Percentiles rank a stretch among this genome's conserved stretches.
Evolutionary conservation across 345 rosid species (phyloP).

Genomic region (Dovyalis caffra): DNA sequence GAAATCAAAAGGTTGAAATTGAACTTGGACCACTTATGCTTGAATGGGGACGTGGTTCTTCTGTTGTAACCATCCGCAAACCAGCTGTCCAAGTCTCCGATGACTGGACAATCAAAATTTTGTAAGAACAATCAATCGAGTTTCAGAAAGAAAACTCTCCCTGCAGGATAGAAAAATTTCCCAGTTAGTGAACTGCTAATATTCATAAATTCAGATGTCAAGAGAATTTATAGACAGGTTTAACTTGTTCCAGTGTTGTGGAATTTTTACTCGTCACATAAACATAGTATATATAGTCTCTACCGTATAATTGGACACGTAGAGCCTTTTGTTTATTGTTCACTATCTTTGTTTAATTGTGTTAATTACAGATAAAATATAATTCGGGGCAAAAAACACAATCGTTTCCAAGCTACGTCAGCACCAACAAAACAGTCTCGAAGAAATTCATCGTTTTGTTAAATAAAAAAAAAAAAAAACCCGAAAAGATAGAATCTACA

Average conservation of each 20-base stretch:
- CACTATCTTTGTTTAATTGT: too few species aligned
- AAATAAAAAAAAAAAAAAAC: too few species aligned
- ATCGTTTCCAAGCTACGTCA: too few species aligned
- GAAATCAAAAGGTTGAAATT: slow-evolving; percentile 51
- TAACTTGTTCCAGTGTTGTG: not conserved
- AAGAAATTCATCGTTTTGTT: too few species aligned
- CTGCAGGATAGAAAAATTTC: not conserved
- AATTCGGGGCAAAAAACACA: too few species aligned
- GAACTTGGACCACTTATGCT: slow-evolving; percentile 67
- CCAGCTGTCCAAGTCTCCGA: slow-evolving; percentile 73
- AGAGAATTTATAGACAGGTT: not conserved
- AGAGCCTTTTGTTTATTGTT: not conserved
- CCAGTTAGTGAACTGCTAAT: not conserved
- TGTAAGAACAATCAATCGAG: slow-evolving; percentile 32
- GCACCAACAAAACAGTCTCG: too few species aligned
- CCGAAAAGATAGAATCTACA: too few species aligned
- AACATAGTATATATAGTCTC: not conserved
- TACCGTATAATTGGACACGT: not conserved
- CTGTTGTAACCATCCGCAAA: slow-evolving; percentile 69
- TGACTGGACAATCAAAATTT: slow-evolving; percentile 76
- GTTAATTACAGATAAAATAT: too few species aligned
- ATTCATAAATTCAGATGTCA: not conserved
- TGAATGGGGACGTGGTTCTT: slow-evolving; percentile 38
- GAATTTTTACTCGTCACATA: not conserved
- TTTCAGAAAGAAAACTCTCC: not conserved